These are phyloP conservation scores for Candida golubevii DNA, from an alignment of 805 yeast species.

Conservation along the genomic window DNA sequence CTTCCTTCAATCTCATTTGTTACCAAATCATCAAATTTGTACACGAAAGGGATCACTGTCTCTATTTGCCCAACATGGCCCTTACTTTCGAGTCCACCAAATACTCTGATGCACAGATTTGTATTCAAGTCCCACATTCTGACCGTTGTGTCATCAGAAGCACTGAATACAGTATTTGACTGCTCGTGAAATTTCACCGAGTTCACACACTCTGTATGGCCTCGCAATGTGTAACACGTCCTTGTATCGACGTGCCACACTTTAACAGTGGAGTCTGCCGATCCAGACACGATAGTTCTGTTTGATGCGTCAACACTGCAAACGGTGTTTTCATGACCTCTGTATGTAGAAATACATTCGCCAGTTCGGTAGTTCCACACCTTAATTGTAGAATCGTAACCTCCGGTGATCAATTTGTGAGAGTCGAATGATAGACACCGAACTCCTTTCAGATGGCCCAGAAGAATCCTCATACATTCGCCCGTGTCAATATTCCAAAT, in stretches of 20 bases:
- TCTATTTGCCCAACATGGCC: conserved; percentile 96
- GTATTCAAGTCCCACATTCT: conserved; percentile 91
- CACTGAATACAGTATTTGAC: conserved; percentile 75
- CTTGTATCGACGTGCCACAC: conserved; percentile 96
- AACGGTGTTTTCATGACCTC: conserved; percentile 88
- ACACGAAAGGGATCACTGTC: conserved; percentile 79
- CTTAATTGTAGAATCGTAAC: conserved; percentile 84
- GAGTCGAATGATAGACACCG: conserved; percentile 81
- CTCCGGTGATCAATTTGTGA: conserved; percentile 86
- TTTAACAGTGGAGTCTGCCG: conserved; percentile 87
- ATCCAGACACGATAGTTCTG: conserved; percentile 85
- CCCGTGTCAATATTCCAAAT: conserved; percentile 92
- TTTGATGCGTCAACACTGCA: conserved; percentile 75
- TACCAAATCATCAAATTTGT: conserved; percentile 52
- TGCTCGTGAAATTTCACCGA: conserved; percentile 81
- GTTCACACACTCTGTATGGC: conserved; percentile 91
- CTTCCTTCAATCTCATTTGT: conserved; percentile 37
- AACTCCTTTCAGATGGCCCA: conserved; percentile 89
- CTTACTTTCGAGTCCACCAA: conserved; percentile 65
- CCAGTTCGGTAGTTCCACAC: conserved; percentile 97
- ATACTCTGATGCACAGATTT: conserved; percentile 72
- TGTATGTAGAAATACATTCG: conserved; percentile 85
- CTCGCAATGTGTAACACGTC: conserved; percentile 88
- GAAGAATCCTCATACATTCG: conserved; percentile 65
- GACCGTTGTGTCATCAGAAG: conserved; percentile 88